Evolutionary conservation across 2,329 filamentous ascomycete species (phyloP), one percentile per base, ranked within the genome.

Genomic region (Didymella arachidicola): DNA sequence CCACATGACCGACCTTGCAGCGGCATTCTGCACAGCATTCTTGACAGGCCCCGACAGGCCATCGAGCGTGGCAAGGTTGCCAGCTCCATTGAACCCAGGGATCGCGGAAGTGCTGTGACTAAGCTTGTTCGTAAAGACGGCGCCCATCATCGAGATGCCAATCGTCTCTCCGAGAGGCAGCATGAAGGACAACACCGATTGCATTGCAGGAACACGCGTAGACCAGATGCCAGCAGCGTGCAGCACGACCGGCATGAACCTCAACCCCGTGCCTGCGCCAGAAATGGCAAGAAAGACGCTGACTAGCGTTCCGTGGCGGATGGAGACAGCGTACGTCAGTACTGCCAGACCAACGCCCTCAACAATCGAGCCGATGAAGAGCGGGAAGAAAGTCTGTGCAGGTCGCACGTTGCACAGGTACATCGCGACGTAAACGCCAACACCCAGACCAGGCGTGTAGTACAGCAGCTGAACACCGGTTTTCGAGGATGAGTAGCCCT

Each of bases 251-350:
- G 86, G 86, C 83, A 89, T 90, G 67, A 89, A 83, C n/a, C 87
- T 81, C 12, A 89, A 73, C 0, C 87, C 88, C 0, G 84, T 86
- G 0, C 89, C 88, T 0, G 81, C 81, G 1, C 88, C 88, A 0
- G 86, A 81, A 1, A 91, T 72, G 0, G 83, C 87, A 78, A 91
- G 86, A 82, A 90, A 89, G 26, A 84, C 87, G 63, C 86, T 89
- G 22, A 90, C 82, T 7, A 84, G 73, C 0, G 78, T 70, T 0
- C 78, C 75, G 47, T 84, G 75, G 1, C 83, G 80, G 0, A 72
- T 76, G 4, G 81, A 81, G 16, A 89, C 78, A 0, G 86, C 86
- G 74, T 81, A 86, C 0, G 83, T 82, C 3, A 91, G 73, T 7
- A 88, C 73, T 0, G 82, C 82, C 32, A 90, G 79, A 2, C 87